Evolutionary conservation across 148 eudicot genomes (phyloP).

Genomic region (Heliosperma pusillum): DNA sequence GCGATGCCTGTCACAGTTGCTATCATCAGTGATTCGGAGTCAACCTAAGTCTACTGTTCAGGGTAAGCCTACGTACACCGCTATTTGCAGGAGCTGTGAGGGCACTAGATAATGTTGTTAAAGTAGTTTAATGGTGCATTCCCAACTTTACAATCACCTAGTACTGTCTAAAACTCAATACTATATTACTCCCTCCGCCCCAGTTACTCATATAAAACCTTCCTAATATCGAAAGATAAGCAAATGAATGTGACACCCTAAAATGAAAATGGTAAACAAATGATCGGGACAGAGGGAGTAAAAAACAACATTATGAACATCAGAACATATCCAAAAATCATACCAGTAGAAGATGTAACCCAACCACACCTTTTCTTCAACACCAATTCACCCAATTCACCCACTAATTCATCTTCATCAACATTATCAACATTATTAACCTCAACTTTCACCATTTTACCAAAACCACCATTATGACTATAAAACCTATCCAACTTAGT

Average conservation of each 20-base stretch:
- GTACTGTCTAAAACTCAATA: too few relatives aligned
- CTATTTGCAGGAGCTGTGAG: too few relatives aligned
- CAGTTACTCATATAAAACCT: too few relatives aligned
- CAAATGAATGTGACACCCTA: too few relatives aligned
- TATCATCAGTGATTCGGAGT: not conserved
- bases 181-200: too few relatives aligned
- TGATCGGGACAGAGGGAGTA: too few relatives aligned
- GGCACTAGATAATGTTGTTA: too few relatives aligned
- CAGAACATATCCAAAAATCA: not conserved
- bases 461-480: not conserved
- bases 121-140: too few relatives aligned
- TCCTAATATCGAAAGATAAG: too few relatives aligned
- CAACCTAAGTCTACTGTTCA: not conserved
- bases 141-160: too few relatives aligned
- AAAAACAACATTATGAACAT: not conserved
- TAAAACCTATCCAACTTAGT: slow-evolving; percentile 11
- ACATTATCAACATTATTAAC: slow-evolving; percentile 25
- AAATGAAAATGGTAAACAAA: too few relatives aligned
- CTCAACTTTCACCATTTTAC: slow-evolving; percentile 15
- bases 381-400: slow-evolving; percentile 32
- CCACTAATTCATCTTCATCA: slow-evolving; percentile 11
- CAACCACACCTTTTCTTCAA: slow-evolving; percentile 77
- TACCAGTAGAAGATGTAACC: slow-evolving; percentile 89
- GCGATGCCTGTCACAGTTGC: too few relatives aligned
- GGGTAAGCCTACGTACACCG: not conserved